Base-by-base conservation (phyloP, 1,284 basidiomycete genomes). In the Meripilus lineatus region DNA sequence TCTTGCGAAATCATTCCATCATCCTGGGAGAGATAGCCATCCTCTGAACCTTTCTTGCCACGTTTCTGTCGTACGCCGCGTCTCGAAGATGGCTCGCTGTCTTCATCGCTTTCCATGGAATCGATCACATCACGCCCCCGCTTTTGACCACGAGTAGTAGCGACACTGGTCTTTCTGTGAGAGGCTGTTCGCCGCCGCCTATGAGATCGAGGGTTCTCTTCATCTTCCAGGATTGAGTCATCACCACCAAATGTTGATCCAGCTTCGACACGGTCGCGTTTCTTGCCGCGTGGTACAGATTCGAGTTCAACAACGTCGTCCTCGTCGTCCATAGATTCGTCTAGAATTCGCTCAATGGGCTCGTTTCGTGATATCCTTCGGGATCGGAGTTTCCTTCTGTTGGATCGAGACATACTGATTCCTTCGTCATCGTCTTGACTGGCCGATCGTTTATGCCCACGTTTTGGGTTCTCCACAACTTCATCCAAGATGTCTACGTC, bases 181-280 rank as follows among this genome's bases (percentile, higher is more conserved):
- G 64, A 60, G 23, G 73, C 66, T 8, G 70, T 66, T 59, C 52
- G 70, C 63, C 56, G 58, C 63, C 50, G 72, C 62, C 46, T 64
- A 50, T 52, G 59, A 20, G 57, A 56, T 28, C 52, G 55, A 11
- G 56, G 52, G 32, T 58, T 53, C 24, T 56, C 56, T 22, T 54
- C 56, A 14, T 59, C 57, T 7, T 59, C 60, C 13, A 63, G 55
- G 22, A 55, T 38, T 2, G 56, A 59, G 33, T 74, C 83, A 55
- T 84, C 83, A 33, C 73, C 78, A 37, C 76, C 84, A 56, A 85
- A 80, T 0, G 76, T 77, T 5, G 83, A 85, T 5, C 75, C 84
- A 42, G 80, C 81, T 54, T 87, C 84, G 13, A 74, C 71, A 38
- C 82, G 80, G 59, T 83, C 83, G 45, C 86, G 75, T 64, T 89